A percentile compares a stretch with the other conserved stretches of the same genome.
phyloP scores from a whole-genome alignment of 2,329 filamentous ascomycete genomes.

The Aureobasidium lini region DNA sequence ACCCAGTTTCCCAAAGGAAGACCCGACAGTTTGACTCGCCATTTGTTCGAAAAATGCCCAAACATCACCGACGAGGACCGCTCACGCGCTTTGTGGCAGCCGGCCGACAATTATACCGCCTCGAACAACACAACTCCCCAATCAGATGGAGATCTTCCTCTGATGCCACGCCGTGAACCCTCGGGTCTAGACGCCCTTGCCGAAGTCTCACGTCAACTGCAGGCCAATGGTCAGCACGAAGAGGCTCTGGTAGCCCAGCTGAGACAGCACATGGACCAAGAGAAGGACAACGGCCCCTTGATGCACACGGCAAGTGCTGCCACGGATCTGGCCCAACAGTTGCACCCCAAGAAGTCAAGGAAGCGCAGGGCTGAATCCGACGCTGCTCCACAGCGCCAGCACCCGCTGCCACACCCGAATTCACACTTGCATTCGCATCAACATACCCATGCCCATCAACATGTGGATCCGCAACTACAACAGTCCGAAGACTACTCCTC shows the following conservation, averaged over 20 bases:
- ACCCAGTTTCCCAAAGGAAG: conserved; percentile 72
- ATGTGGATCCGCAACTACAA: conserved; percentile 12
- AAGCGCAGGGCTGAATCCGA: conserved; percentile 8
- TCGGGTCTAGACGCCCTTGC: conserved; percentile 80
- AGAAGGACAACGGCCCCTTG: conserved; percentile 6
- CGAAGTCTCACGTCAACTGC: conserved; percentile 70
- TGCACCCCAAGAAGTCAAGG: neutral
- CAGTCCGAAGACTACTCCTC: conserved; percentile 12
- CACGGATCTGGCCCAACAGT: neutral
- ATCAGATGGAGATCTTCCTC: neutral
- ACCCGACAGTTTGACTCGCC: conserved; percentile 71
- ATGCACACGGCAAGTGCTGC: neutral
- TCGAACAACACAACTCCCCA: neutral
- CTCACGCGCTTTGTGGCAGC: conserved; percentile 16
- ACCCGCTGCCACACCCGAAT: neutral
- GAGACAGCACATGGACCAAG: conserved; percentile 16
- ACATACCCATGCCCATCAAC: neutral
- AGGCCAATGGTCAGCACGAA: conserved; percentile 15
- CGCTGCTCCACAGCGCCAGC: neutral
- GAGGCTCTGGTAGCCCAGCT: conserved; percentile 15
- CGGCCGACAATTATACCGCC: conserved; percentile 5
- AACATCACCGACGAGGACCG: conserved; percentile 52
- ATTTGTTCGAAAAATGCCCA: conserved; percentile 81
- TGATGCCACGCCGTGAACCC: conserved; percentile 14
- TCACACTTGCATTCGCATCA: neutral